Percentiles rank a stretch among this genome's conserved stretches.
Evolutionary conservation across 2,329 filamentous ascomycete species (phyloP).

Genomic region (Beauveria sp.): DNA sequence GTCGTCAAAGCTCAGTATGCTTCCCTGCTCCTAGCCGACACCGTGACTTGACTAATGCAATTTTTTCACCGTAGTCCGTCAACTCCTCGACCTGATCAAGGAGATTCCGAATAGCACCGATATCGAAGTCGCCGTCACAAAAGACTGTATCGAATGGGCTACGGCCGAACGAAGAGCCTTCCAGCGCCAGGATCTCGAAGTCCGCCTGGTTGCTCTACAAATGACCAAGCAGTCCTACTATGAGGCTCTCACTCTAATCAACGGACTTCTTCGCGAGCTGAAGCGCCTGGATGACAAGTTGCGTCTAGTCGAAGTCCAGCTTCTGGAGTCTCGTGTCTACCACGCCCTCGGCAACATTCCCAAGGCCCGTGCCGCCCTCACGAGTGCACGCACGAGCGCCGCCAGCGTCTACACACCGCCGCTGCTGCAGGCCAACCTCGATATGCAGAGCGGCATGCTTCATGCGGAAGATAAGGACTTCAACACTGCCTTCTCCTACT

Average conservation of each 20-base stretch:
- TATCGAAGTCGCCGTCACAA: slow-evolving; percentile 88
- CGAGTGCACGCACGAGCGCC: slow-evolving; percentile 87
- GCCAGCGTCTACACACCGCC: slow-evolving; percentile 97
- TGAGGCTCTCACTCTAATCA: slow-evolving; percentile 93
- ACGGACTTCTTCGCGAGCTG: slow-evolving; percentile 88
- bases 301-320: slow-evolving; percentile 93
- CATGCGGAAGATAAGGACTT: slow-evolving; percentile 99
- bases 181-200: slow-evolving; percentile 96
- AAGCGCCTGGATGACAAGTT: slow-evolving; percentile 98
- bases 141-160: slow-evolving; percentile 99
- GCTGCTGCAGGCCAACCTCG: slow-evolving; percentile 86
- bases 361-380: slow-evolving; percentile 91
- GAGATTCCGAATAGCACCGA: slow-evolving; percentile 92
- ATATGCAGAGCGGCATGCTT: slow-evolving; percentile 99
- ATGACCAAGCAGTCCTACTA: slow-evolving; percentile 98
- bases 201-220: slow-evolving; percentile 84
- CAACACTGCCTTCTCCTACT: slow-evolving; percentile 97
- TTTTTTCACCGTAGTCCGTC: slow-evolving; percentile 60
- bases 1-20: slow-evolving; percentile 90
- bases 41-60: neutral
- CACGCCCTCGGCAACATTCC: slow-evolving; percentile 94
- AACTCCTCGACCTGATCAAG: slow-evolving; percentile 91
- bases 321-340: slow-evolving; percentile 94
- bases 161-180: slow-evolving; percentile 90
- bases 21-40: neutral